These are phyloP conservation scores for Mollisia scopiformis DNA, from an alignment of 2,329 filamentous ascomycete genomes.

Conservation along the genomic window DNA sequence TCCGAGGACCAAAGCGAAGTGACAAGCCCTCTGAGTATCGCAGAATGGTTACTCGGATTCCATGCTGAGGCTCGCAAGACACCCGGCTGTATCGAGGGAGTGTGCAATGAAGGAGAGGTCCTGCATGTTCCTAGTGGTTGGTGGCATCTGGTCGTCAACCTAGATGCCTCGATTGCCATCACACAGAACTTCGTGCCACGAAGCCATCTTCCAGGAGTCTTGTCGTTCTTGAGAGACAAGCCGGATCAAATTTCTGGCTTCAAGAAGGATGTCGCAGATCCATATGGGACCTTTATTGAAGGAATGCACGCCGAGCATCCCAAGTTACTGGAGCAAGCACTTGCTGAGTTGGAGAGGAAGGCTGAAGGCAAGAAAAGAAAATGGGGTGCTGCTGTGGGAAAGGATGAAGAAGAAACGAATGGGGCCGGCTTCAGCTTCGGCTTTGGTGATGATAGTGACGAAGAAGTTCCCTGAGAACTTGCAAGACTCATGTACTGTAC, in stretches of 20 bases:
- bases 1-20: slow-evolving; percentile 90
- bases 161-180: slow-evolving; percentile 82
- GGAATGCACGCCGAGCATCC: slow-evolving; percentile 67
- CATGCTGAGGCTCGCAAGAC: slow-evolving; percentile 79
- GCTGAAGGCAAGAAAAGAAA: slow-evolving; percentile 72
- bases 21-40: slow-evolving; percentile 90
- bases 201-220: slow-evolving; percentile 70
- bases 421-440: slow-evolving; percentile 65
- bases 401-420: slow-evolving; percentile 41
- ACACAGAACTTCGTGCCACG: slow-evolving; percentile 94
- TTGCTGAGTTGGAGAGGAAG: slow-evolving; percentile 67
- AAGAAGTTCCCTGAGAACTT: slow-evolving; percentile 40
- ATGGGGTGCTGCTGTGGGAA: slow-evolving; percentile 79
- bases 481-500: neutral
- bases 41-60: slow-evolving; percentile 93
- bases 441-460: slow-evolving; percentile 59
- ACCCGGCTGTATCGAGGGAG: slow-evolving; percentile 80
- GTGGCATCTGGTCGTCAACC: slow-evolving; percentile 96
- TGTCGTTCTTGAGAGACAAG: slow-evolving; percentile 82
- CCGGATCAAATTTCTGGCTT: slow-evolving; percentile 89
- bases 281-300: slow-evolving; percentile 75
- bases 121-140: slow-evolving; percentile 92
- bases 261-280: slow-evolving; percentile 68
- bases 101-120: slow-evolving; percentile 83
- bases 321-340: slow-evolving; percentile 65